These are phyloP conservation scores for Glebionis coronaria DNA, from an alignment of 129 eudicot species.

Conservation along the genomic window DNA sequence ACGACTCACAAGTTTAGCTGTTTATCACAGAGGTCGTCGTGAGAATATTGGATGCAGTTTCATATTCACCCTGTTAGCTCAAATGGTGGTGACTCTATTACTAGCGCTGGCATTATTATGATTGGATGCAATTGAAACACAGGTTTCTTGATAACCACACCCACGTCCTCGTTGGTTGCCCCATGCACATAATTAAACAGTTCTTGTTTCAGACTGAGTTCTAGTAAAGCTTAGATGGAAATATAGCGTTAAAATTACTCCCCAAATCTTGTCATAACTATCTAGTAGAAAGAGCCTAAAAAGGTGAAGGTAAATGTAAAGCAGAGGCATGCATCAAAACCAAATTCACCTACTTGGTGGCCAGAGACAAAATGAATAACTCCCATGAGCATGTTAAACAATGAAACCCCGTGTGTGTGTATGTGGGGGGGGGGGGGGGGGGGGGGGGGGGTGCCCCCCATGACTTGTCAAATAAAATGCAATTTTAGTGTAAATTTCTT, in stretches of 20 bases:
- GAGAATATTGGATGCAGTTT: slow-evolving; percentile 66
- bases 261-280: not conserved
- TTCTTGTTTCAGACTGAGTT: slow-evolving; percentile 64
- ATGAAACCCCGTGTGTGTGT: too few species aligned
- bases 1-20: slow-evolving; percentile 62
- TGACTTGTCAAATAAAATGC: too few species aligned
- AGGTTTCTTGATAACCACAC: slow-evolving; percentile 58
- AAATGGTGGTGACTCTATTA: slow-evolving; percentile 73
- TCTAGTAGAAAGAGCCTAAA: not conserved
- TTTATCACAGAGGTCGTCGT: slow-evolving; percentile 61
- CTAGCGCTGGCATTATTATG: slow-evolving; percentile 68
- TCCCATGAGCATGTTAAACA: too few species aligned
- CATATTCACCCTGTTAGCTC: slow-evolving; percentile 81
- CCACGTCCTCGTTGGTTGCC: slow-evolving; percentile 68
- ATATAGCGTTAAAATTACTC: not conserved
- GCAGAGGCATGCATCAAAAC: slow-evolving; percentile 5
- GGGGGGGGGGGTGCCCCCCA: too few species aligned
- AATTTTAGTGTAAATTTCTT: too few species aligned
- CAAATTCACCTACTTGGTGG: slow-evolving; percentile 53
- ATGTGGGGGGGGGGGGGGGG: too few species aligned
- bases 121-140: slow-evolving; percentile 80
- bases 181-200: slow-evolving; percentile 60
- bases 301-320: not conserved
- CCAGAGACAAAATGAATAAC: too few species aligned
- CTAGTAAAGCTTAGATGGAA: slow-evolving; percentile 25